phyloP scores from a whole-genome alignment of 208 protist species.

The Vickermania spadyakhi region DNA sequence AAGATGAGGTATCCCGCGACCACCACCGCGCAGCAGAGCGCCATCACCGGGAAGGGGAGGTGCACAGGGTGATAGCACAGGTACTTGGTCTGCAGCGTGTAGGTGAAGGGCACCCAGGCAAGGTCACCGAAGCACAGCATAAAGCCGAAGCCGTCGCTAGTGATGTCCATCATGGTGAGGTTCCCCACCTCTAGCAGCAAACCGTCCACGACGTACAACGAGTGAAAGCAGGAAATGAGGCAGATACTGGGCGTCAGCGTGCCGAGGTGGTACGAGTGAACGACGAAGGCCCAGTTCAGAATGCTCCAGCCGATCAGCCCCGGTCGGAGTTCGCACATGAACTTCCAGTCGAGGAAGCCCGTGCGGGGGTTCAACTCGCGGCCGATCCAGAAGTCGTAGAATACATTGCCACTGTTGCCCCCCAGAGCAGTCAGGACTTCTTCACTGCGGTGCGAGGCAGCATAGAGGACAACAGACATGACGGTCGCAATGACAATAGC shows the following conservation, averaged over 20 bases:
- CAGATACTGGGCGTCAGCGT: constrained; percentile 74
- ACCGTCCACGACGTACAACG: constrained; percentile 91
- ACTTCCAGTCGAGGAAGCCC: constrained; percentile 92
- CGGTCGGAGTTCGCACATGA: constrained; percentile 93
- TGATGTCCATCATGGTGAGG: constrained; percentile 96
- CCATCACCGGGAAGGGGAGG: constrained; percentile 29
- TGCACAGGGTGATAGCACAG: constrained; percentile 50
- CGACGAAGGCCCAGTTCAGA: constrained; percentile 87
- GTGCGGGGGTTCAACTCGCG: constrained; percentile 92
- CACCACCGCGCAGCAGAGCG: constrained; percentile 27
- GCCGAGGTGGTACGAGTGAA: constrained; percentile 54
- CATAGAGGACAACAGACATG: constrained; percentile 63
- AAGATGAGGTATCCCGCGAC: constrained; percentile 73
- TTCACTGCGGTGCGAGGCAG: constrained; percentile 45
- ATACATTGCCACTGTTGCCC: constrained; percentile 75
- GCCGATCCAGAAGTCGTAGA: constrained; percentile 96
- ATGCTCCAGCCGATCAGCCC: constrained; percentile 95
- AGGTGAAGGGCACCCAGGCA: constrained; percentile 93
- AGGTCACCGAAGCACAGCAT: constrained; percentile 95
- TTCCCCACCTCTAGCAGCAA: constrained; percentile 89
- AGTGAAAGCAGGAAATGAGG: constrained; percentile 80
- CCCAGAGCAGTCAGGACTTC: constrained; percentile 56
- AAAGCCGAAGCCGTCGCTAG: constrained; percentile 94
- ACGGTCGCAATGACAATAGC: constrained; percentile 50
- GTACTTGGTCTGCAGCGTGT: constrained; percentile 93